Base-by-base conservation (phyloP, 2,329 filamentous ascomycete species). In the Bisporella sp. region DNA sequence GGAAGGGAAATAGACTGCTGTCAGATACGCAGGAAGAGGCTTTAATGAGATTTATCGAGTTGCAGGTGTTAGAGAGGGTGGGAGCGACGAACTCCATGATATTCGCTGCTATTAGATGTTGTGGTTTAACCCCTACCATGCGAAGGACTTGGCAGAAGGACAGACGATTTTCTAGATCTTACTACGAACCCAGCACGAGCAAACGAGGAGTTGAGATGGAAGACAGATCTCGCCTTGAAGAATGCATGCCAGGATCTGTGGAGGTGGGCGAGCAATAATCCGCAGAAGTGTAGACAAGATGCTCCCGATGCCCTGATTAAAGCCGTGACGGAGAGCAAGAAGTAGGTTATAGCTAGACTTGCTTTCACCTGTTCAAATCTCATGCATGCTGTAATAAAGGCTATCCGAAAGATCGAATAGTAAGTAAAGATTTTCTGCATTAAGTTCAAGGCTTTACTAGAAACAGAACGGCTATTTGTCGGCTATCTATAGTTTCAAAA, bases 241-340 rank as follows among this genome's bases (percentile, higher is more conserved):
- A 82, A 96, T 68, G 91, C 92, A 29, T 99, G 93, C 68, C 82
- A 84, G 60, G 90, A 99, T 70, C 76, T 99, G 59, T 99, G 93
- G 93, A 84, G 83, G 64, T 99, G 93, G 93, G 95, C 95, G 11
- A 78, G 86, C 73, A 97, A 96, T 73, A 97, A 97, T 73, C 93
- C 93, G 30, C 83, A 91, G 72, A 93, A 93, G 21, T 97, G 97
- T 74, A 80, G 87, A 58, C 91, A 97, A 73, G 77, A 90, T 58
- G 89, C 92, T 13, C 92, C 93, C 0, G 78, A 87, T 58, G 82
- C 87, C 70, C 78, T 97, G 62, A 66, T 96, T 46, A 84, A 85
- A 53, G 75, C 73, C 45, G 59, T 84, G 57, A 80, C 55, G 44
- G 41, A 45, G 31, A 21, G 21, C 21, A 21, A 21, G 21, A 21